phyloP scores from a whole-genome alignment of 2,329 filamentous ascomycete genomes.

The Clarireedia monteithiana region DNA sequence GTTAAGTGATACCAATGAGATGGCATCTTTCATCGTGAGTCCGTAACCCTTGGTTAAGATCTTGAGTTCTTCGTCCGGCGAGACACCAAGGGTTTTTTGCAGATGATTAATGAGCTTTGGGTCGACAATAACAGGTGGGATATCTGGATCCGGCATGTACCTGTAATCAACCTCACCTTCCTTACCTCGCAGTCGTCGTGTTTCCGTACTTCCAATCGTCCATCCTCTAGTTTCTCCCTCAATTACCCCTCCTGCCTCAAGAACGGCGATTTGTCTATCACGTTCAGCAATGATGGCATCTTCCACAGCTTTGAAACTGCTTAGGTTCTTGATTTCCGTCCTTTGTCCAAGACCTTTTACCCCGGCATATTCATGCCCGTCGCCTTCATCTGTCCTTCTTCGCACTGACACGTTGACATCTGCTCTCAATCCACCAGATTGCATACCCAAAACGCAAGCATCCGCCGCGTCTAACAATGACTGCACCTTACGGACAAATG shows the following conservation, averaged over 20 bases:
- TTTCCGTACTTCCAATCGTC: slow-evolving; percentile 78
- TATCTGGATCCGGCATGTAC: slow-evolving; percentile 96
- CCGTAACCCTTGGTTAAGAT: slow-evolving; percentile 55
- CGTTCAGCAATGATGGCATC: slow-evolving; percentile 90
- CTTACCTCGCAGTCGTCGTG: slow-evolving; percentile 76
- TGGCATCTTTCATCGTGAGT: slow-evolving; percentile 73
- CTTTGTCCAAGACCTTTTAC: slow-evolving; percentile 66
- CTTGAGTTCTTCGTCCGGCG: slow-evolving; percentile 64
- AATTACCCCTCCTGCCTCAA: slow-evolving; percentile 67
- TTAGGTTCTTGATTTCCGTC: slow-evolving; percentile 96
- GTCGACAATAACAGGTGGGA: slow-evolving; percentile 71
- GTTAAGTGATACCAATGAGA: slow-evolving; percentile 69
- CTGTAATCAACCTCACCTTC: slow-evolving; percentile 96
- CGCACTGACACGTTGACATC: slow-evolving; percentile 93
- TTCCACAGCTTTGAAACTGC: slow-evolving; percentile 89
- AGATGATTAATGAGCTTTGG: slow-evolving; percentile 61
- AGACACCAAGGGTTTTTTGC: slow-evolving; percentile 52
- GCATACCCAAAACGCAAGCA: slow-evolving; percentile 87
- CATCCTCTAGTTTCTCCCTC: slow-evolving; percentile 88
- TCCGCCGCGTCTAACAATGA: slow-evolving; percentile 70
- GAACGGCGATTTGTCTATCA: slow-evolving; percentile 74
- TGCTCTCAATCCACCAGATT: slow-evolving; percentile 79
- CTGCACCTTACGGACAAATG: slow-evolving; percentile 84
- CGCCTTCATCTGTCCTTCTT: slow-evolving; percentile 34
- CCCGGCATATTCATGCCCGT: slow-evolving; percentile 44